These are phyloP conservation scores for Aureobasidium zeae DNA, from an alignment of 2,329 filamentous ascomycete species.

Conservation along the genomic window DNA sequence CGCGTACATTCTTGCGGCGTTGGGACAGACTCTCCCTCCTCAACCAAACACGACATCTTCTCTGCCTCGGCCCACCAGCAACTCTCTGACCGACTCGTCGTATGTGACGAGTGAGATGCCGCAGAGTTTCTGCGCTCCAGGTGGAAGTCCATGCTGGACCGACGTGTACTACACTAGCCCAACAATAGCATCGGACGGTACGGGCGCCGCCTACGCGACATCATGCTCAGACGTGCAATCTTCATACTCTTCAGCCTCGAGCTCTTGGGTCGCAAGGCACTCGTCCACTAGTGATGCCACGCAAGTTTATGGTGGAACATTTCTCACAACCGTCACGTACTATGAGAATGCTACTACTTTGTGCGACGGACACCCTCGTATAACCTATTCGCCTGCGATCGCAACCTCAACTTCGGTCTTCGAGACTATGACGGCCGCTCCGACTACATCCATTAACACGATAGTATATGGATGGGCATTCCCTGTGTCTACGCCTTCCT, in stretches of 20 bases:
- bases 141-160: neutral
- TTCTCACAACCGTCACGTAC: constrained; percentile 20
- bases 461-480: constrained; percentile 17
- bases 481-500: constrained; percentile 21
- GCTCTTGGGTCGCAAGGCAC: constrained; percentile 12
- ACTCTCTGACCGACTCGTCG: neutral
- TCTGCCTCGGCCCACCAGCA: neutral
- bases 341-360: constrained; percentile 25
- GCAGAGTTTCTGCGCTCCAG: neutral
- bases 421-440: constrained; percentile 16
- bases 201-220: constrained; percentile 11
- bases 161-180: constrained; percentile 3
- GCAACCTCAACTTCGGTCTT: constrained; percentile 18
- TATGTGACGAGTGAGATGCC: neutral
- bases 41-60: neutral
- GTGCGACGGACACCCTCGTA: constrained; percentile 25
- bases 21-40: constrained; percentile 3
- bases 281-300: constrained; percentile 2
- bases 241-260: constrained; percentile 10
- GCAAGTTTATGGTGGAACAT: constrained; percentile 17
- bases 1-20: constrained; percentile 10
- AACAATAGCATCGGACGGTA: neutral
- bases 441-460: constrained; percentile 15
- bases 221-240: constrained; percentile 2
- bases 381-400: constrained; percentile 22